Evolutionary conservation across 345 rosid species (phyloP).

Genomic region (Eucalyptus albens): DNA sequence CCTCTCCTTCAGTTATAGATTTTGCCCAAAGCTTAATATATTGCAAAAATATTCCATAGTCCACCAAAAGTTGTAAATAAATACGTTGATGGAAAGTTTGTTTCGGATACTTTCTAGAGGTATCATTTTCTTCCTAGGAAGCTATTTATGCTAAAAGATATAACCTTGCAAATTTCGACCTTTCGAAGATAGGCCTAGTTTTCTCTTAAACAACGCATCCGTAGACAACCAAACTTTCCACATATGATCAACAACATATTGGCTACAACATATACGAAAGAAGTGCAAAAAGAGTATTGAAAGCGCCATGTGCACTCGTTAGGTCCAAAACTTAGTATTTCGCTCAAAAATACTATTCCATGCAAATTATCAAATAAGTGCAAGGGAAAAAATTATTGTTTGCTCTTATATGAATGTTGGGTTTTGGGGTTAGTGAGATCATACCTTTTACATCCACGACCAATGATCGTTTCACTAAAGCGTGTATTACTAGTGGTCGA

Average conservation of each 20-base stretch:
- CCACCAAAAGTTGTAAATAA: too few species aligned
- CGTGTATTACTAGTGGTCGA: not conserved
- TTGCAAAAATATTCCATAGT: too few species aligned
- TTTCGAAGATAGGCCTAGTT: not conserved
- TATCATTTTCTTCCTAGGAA: too few species aligned
- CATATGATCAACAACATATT: not conserved
- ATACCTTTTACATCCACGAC: not conserved
- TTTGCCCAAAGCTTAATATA: too few species aligned
- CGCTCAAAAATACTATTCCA: not conserved
- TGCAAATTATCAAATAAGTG: not conserved
- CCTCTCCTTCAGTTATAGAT: too few species aligned
- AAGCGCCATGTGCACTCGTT: not conserved
- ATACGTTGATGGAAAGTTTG: too few species aligned
- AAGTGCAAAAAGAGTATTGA: not conserved
- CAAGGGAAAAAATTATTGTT: not conserved
- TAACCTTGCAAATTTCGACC: too few species aligned
- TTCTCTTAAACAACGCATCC: not conserved
- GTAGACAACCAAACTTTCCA: not conserved
- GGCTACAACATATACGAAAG: not conserved
- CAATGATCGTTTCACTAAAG: not conserved
- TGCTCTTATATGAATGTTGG: not conserved
- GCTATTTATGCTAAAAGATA: too few species aligned
- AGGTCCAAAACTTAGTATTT: not conserved
- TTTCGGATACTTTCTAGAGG: too few species aligned
- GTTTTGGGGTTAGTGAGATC: not conserved